phyloP scores from a whole-genome alignment of 148 eudicot species.

The Vaccinium corymbosum region DNA sequence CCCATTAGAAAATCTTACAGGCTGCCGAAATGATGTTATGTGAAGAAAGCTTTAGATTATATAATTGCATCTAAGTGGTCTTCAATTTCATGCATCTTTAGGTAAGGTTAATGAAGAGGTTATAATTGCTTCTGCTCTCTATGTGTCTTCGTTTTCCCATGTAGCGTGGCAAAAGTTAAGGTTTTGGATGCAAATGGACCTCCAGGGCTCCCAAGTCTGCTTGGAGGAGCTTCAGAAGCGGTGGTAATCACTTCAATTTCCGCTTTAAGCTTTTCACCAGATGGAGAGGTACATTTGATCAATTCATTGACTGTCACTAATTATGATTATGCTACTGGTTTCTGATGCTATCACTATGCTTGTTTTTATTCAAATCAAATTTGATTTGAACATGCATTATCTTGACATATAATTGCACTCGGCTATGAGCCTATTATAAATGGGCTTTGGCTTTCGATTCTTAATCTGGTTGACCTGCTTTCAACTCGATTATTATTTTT shows the following conservation, averaged over 20 bases:
- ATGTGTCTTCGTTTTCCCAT: conserved; percentile 3
- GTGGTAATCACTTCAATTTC: conserved; percentile 62
- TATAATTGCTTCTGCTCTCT: conserved; percentile 13
- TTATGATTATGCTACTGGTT: conserved; percentile 13
- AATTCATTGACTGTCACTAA: not conserved
- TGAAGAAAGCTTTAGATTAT: not conserved
- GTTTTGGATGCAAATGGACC: conserved; percentile 98
- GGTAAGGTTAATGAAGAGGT: not conserved
- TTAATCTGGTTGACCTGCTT: conserved; percentile 4
- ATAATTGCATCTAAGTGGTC: conserved; percentile 8
- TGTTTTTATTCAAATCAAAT: not conserved
- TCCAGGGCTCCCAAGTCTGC: conserved; percentile 81
- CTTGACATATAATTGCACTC: not conserved
- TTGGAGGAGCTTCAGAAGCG: conserved; percentile 62
- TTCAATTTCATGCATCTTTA: conserved; percentile 5
- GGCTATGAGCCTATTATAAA: not conserved
- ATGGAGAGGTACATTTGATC: conserved; percentile 72
- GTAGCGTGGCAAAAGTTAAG: conserved; percentile 74
- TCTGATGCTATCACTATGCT: conserved; percentile 1
- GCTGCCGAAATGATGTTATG: not conserved
- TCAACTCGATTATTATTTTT: not conserved
- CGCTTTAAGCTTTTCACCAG: conserved; percentile 86
- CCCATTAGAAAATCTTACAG: not conserved
- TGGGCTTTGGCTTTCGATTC: not conserved
- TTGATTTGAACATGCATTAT: conserved; percentile 12